A percentile compares a stretch with the other conserved stretches of the same genome.
Evolutionary conservation across 768 basidiomycete species (phyloP).

Genomic region (Auricularia cornea): DNA sequence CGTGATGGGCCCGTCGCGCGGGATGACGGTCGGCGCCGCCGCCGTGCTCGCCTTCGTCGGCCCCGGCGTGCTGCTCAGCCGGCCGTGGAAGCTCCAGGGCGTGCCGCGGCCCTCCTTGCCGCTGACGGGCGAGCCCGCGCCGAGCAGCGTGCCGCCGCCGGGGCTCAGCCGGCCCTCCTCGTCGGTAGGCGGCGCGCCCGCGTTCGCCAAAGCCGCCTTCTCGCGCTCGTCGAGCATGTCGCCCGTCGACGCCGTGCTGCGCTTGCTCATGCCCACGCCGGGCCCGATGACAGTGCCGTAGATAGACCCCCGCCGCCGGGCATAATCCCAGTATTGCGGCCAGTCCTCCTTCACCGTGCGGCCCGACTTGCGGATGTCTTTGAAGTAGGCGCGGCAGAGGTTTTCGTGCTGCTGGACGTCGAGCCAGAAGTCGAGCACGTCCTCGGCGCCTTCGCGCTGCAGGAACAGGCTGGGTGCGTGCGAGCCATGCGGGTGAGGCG

Average conservation of each 20-base stretch:
- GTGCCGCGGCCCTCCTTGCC: conserved; percentile 3
- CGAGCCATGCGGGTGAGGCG: not conserved
- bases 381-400: conserved; percentile 97
- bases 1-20: conserved; percentile 82
- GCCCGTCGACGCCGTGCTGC: conserved; percentile 75
- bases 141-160: conserved; percentile 33
- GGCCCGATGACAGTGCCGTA: conserved; percentile 84
- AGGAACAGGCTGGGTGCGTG: conserved; percentile 74
- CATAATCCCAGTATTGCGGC: conserved; percentile 97
- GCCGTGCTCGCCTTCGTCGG: conserved; percentile 5
- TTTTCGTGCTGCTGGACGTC: conserved; percentile 99
- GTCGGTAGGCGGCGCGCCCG: conserved; percentile 15
- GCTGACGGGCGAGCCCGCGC: conserved; percentile 22
- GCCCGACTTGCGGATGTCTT: conserved; percentile 93
- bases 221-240: conserved; percentile 65
- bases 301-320: conserved; percentile 83
- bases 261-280: conserved; percentile 52
- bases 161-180: conserved; percentile 51
- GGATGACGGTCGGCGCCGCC: conserved; percentile 83
- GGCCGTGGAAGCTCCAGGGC: conserved; percentile 2
- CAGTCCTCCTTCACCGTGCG: conserved; percentile 91
- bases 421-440: conserved; percentile 96
- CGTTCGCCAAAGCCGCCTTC: conserved; percentile 47
- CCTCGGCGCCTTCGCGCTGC: conserved; percentile 92
- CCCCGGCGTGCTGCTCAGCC: conserved; percentile 10